These are phyloP conservation scores for Rhizopogon rudus DNA, from an alignment of 768 basidiomycete genomes.

Conservation along the genomic window DNA sequence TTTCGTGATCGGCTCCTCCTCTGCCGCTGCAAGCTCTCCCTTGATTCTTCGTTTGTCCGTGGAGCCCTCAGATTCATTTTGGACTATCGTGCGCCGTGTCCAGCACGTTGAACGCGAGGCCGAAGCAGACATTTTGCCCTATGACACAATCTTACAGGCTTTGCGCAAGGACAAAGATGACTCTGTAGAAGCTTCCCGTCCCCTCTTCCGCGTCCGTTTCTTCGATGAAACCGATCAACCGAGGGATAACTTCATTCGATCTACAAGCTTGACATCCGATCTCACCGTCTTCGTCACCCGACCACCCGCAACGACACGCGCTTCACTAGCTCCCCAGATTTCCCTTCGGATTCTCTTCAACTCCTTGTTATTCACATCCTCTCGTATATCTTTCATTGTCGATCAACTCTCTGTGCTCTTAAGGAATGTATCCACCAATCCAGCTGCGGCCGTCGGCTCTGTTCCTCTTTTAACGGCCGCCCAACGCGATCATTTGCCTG, in stretches of 20 bases:
- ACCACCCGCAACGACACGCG: constrained; percentile 60
- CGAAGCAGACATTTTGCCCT: constrained; percentile 75
- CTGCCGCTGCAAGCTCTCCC: constrained; percentile 68
- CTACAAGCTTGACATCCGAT: constrained; percentile 85
- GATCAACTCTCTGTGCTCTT: constrained; percentile 84
- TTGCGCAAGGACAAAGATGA: constrained; percentile 66
- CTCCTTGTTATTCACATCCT: constrained; percentile 82
- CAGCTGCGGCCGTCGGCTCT: constrained; percentile 67
- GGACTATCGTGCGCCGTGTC: constrained; percentile 81
- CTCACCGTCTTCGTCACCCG: constrained; percentile 86
- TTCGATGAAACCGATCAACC: constrained; percentile 85
- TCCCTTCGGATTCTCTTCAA: constrained; percentile 89
- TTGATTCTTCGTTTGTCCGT: constrained; percentile 80
- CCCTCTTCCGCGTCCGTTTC: constrained; percentile 93
- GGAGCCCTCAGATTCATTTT: constrained; percentile 84
- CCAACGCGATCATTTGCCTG: constrained; percentile 70
- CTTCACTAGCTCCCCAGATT: constrained; percentile 68
- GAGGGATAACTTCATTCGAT: constrained; percentile 68
- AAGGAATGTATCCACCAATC: constrained; percentile 62
- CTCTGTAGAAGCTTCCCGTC: constrained; percentile 40
- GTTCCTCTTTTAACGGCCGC: constrained; percentile 72
- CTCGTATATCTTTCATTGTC: constrained; percentile 71
- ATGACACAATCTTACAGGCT: constrained; percentile 67
- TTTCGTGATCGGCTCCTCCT: constrained; percentile 86
- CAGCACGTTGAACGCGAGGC: constrained; percentile 83